Evolutionary conservation across 176 grass and related monocot species (phyloP).

Genomic region (Zoysia japonica): DNA sequence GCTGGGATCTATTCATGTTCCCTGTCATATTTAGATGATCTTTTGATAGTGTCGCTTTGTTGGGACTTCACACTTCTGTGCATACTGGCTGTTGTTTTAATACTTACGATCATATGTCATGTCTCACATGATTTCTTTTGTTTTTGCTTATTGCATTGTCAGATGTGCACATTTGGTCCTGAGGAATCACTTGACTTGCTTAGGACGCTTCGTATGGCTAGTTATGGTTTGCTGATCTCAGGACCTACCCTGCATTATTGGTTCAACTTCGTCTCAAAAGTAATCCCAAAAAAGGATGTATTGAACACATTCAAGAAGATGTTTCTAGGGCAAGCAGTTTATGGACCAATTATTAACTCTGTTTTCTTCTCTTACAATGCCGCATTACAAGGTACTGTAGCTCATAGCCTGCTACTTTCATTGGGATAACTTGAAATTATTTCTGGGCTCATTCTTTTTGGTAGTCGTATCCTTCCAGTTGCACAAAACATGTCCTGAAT

Average conservation of each 20-base stretch:
- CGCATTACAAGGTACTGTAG: slow-evolving; percentile 76
- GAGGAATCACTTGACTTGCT: slow-evolving; percentile 57
- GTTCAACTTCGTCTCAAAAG: slow-evolving; percentile 91
- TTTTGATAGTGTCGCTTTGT: background rate
- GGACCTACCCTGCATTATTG: slow-evolving; percentile 84
- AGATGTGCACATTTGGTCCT: slow-evolving; percentile 68
- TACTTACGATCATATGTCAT: background rate
- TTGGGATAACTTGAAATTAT: slow-evolving; percentile 20
- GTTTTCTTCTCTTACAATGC: slow-evolving; percentile 98
- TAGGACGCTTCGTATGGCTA: slow-evolving; percentile 83
- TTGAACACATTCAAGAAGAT: slow-evolving; percentile 95
- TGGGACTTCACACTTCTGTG: background rate
- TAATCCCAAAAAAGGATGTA: slow-evolving; percentile 81
- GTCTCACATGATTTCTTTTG: slow-evolving; percentile 33
- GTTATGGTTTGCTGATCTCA: slow-evolving; percentile 76
- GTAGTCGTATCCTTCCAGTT: background rate
- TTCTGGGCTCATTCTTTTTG: background rate
- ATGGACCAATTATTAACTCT: slow-evolving; percentile 84
- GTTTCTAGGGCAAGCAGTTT: slow-evolving; percentile 82
- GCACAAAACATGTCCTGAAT: background rate
- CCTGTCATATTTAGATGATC: background rate
- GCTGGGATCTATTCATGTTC: background rate
- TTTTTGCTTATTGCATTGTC: slow-evolving; percentile 43
- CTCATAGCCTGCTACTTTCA: background rate
- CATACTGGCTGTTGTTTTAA: background rate